These are phyloP conservation scores for Pythium angustatum DNA, from an alignment of 352 stramenopile species.

Conservation along the genomic window DNA sequence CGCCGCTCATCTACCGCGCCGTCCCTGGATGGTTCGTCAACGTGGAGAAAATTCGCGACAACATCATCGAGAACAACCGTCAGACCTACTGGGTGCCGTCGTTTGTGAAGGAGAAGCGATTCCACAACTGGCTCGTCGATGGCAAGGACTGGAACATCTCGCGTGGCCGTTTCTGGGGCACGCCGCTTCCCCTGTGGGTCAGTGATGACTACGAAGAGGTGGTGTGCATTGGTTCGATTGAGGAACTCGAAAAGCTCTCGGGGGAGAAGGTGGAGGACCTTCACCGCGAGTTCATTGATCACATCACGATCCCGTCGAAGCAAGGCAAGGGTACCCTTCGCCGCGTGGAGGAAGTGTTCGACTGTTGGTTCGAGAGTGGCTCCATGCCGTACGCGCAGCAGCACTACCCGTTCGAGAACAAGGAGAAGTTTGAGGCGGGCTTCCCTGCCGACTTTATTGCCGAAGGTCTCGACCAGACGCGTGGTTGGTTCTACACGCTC, in stretches of 20 bases:
- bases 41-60: conserved; percentile 97
- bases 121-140: conserved; percentile 99
- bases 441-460: conserved; percentile 99
- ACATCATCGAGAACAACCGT: conserved; percentile 91
- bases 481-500: conserved; percentile 99
- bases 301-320: conserved; percentile 97
- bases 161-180: conserved; percentile 99
- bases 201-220: conserved; percentile 98
- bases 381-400: conserved; percentile 99
- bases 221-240: conserved; percentile 96
- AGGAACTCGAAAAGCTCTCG: conserved; percentile 95
- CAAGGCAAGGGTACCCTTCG: conserved; percentile 84
- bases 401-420: conserved; percentile 99
- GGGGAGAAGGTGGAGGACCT: conserved; percentile 94
- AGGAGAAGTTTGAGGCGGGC: conserved; percentile 94
- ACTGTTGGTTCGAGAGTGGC: conserved; percentile 99
- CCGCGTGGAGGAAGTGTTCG: conserved; percentile 94
- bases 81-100: conserved; percentile 82
- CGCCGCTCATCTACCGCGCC: conserved; percentile 99
- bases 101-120: conserved; percentile 98
- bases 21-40: conserved; percentile 99
- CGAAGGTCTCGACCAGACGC: conserved; percentile 99
- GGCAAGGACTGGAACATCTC: conserved; percentile 99
- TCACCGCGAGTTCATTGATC: conserved; percentile 98
- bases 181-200: conserved; percentile 98